Percentiles rank a stretch among this genome's conserved stretches.
phyloP scores from a whole-genome alignment of 2,329 filamentous ascomycete genomes.

The Coniosporium tulheliwenetii region DNA sequence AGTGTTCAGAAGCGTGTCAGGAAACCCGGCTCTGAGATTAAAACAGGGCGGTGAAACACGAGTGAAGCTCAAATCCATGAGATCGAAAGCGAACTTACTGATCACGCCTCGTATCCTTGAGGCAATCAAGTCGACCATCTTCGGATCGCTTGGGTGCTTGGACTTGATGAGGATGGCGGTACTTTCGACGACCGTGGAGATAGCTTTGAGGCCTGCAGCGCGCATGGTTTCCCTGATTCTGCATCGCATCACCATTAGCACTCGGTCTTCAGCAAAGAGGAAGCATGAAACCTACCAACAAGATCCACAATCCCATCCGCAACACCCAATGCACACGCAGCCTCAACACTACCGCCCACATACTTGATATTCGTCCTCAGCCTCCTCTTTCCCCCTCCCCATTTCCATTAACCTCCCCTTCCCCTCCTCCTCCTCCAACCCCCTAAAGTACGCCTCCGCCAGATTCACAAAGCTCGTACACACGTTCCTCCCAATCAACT shows the following conservation, averaged over 20 bases:
- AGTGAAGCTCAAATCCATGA: background rate
- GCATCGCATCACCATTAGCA: constrained; percentile 3
- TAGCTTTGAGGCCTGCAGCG: constrained; percentile 82
- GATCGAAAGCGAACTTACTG: constrained; percentile 31
- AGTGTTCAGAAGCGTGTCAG: background rate
- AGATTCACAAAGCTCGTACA: constrained; percentile 74
- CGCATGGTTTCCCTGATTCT: constrained; percentile 99
- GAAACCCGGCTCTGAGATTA: constrained; percentile 2
- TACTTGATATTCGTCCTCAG: constrained; percentile 82
- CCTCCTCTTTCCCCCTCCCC: constrained; percentile 32
- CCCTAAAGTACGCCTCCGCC: constrained; percentile 67
- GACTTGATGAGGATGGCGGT: constrained; percentile 88
- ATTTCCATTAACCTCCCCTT: constrained; percentile 14
- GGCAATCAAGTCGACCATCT: constrained; percentile 69
- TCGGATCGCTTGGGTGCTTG: constrained; percentile 61
- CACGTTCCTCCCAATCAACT: constrained; percentile 83
- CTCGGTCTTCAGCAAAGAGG: background rate
- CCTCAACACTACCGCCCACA: constrained; percentile 91
- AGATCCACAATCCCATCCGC: constrained; percentile 96
- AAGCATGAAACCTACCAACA: constrained; percentile 53
- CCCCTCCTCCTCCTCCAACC: constrained; percentile 45
- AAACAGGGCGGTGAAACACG: background rate
- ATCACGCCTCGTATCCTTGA: constrained; percentile 87
- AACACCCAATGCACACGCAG: constrained; percentile 85
- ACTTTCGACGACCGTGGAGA: constrained; percentile 81